phyloP scores from a whole-genome alignment of 148 eudicot genomes.

The Persicaria tinctoria region DNA sequence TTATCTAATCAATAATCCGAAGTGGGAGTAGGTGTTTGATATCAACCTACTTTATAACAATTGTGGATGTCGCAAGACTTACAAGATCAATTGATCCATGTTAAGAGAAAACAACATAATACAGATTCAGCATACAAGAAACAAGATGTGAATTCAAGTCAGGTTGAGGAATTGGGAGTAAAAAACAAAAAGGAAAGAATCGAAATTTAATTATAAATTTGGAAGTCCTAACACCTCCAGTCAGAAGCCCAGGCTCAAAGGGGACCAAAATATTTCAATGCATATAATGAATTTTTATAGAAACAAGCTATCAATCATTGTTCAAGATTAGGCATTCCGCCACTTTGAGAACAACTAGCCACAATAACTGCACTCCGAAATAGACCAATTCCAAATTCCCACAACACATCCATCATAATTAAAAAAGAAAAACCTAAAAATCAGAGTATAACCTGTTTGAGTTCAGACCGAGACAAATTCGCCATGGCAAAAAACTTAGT shows the following conservation, averaged over 20 bases:
- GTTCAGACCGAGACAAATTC: constrained; percentile 53
- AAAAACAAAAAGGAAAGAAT: not conserved
- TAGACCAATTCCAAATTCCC: not conserved
- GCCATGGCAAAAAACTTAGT: constrained; percentile 64
- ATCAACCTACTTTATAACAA: not conserved
- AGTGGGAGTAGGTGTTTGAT: not conserved
- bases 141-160: no score
- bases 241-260: not conserved
- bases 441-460: constrained; percentile 51
- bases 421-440: not conserved
- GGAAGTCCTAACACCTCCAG: not conserved
- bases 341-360: not conserved
- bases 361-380: not conserved
- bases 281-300: not conserved
- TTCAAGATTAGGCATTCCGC: not conserved
- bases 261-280: not conserved
- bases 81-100: not conserved
- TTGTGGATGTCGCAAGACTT: not conserved
- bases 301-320: not conserved
- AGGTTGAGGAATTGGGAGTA: not conserved
- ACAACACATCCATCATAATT: not conserved
- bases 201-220: not conserved
- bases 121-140: not conserved
- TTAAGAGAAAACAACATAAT: not conserved
- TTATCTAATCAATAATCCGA: not conserved